Conservation (phyloP, 345 rosid species). For the Heritiera fomes region DNA sequence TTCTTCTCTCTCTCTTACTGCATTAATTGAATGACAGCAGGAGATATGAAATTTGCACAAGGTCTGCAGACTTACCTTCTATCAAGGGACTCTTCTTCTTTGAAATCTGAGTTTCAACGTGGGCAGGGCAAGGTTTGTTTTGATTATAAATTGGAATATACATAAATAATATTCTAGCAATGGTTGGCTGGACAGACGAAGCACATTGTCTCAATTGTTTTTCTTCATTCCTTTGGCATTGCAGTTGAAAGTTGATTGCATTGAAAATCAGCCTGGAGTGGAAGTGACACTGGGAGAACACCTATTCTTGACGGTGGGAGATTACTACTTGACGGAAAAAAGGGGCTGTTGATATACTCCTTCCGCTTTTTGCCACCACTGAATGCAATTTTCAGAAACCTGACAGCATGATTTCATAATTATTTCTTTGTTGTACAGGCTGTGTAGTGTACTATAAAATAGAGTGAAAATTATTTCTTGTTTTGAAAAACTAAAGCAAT, state of each 20-base stretch:
- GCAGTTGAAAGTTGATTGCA: slow-evolving; percentile 59
- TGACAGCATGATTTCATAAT: no score
- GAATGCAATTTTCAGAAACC: no score
- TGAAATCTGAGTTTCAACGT: slow-evolving; percentile 76
- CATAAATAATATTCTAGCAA: background rate
- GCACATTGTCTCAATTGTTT: background rate
- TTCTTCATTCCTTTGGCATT: background rate
- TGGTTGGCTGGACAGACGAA: background rate
- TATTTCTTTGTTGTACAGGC: no score
- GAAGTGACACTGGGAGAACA: slow-evolving; percentile 58
- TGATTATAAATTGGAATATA: background rate
- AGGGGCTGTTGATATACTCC: background rate
- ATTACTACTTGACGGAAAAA: slow-evolving; percentile 28
- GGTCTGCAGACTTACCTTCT: slow-evolving; percentile 62
- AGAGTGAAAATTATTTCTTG: no score
- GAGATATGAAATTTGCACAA: slow-evolving; percentile 51
- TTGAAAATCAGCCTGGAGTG: slow-evolving; percentile 56
- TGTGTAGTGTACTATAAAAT: no score
- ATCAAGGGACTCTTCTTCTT: slow-evolving; percentile 65
- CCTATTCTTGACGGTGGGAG: slow-evolving; percentile 58
- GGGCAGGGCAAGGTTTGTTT: slow-evolving; percentile 72
- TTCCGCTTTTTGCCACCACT: background rate
- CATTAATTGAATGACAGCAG: slow-evolving; percentile 42
- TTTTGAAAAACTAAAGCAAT: no score
- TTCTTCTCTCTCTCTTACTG: background rate